Conservation (phyloP, 1,284 basidiomycete species). For the Trichosporon coremiiforme region DNA sequence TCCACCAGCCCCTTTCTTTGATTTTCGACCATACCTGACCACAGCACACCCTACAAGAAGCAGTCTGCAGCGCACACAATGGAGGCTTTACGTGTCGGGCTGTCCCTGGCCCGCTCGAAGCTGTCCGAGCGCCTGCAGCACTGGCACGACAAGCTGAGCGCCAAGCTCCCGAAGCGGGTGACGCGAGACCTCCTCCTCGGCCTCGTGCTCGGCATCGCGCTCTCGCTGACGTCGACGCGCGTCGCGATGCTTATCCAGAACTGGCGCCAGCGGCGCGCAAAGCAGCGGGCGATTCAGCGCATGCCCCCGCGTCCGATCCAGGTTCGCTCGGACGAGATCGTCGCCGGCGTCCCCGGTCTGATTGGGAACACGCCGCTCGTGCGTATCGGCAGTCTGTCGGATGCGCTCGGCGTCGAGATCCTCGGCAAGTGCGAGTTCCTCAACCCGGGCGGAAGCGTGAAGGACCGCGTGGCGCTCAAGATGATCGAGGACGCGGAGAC, state of each 20-base stretch:
- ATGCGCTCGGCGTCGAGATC: conserved; percentile 89
- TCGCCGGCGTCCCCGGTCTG: conserved; percentile 73
- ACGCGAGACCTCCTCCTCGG: conserved; percentile 63
- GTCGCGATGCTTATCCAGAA: conserved; percentile 62
- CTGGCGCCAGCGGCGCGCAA: conserved; percentile 57
- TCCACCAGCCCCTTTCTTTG: neutral
- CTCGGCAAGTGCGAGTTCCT: conserved; percentile 66
- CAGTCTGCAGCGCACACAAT: conserved; percentile 2
- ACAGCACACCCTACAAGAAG: neutral
- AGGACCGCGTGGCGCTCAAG: conserved; percentile 90
- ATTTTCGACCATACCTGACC: neutral
- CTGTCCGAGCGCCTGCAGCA: conserved; percentile 10
- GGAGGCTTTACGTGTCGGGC: conserved; percentile 7
- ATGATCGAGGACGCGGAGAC: conserved; percentile 93
- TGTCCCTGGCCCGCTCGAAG: conserved; percentile 11
- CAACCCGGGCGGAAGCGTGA: conserved; percentile 96
- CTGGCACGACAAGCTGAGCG: conserved; percentile 23
- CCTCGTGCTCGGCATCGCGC: conserved; percentile 67
- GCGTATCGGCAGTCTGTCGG: conserved; percentile 85
- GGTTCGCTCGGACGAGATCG: conserved; percentile 67
- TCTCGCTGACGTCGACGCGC: conserved; percentile 68
- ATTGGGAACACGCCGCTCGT: conserved; percentile 96
- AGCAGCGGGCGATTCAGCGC: conserved; percentile 41
- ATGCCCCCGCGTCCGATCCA: conserved; percentile 69
- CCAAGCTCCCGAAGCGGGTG: conserved; percentile 37